These are phyloP conservation scores for Coniferiporia sulphurascens DNA, from an alignment of 1,284 basidiomycete species.

Conservation along the genomic window DNA sequence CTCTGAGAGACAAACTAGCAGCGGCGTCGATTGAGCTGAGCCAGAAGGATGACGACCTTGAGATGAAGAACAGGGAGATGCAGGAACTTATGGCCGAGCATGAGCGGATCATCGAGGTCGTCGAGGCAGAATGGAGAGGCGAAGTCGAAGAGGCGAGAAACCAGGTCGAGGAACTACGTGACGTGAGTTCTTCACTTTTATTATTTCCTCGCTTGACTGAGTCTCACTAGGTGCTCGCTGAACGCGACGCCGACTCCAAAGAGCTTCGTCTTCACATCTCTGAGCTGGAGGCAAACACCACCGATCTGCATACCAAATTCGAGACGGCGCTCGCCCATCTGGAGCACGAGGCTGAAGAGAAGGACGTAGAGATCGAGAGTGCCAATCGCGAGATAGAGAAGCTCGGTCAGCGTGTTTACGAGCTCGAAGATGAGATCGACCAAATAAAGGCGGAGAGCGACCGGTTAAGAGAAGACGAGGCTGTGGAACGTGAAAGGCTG, in stretches of 20 bases:
- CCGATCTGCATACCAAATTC: constrained; percentile 68
- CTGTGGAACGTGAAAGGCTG: constrained; percentile 64
- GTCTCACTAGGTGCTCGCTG: constrained; percentile 53
- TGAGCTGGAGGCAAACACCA: constrained; percentile 66
- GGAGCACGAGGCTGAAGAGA: constrained; percentile 64
- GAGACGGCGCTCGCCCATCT: constrained; percentile 68
- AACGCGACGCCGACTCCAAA: constrained; percentile 69
- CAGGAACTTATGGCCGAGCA: constrained; percentile 66
- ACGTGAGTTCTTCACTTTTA: constrained; percentile 41
- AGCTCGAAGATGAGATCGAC: constrained; percentile 60
- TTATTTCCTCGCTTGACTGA: constrained; percentile 7
- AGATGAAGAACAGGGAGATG: constrained; percentile 66
- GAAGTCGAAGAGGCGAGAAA: constrained; percentile 69
- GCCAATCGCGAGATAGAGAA: constrained; percentile 73
- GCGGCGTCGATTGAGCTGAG: constrained; percentile 76
- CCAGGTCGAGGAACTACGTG: constrained; percentile 71
- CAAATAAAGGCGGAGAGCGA: constrained; percentile 44
- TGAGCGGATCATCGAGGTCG: constrained; percentile 57
- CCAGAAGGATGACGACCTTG: constrained; percentile 79
- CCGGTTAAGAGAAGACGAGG: constrained; percentile 54
- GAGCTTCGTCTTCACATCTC: constrained; percentile 65
- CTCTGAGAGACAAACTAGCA: constrained; percentile 68
- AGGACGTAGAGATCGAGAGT: constrained; percentile 62
- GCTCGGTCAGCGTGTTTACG: constrained; percentile 59
- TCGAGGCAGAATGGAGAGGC: constrained; percentile 74